phyloP scores from a whole-genome alignment of 129 eudicot species.

The Saussurea involucrata region DNA sequence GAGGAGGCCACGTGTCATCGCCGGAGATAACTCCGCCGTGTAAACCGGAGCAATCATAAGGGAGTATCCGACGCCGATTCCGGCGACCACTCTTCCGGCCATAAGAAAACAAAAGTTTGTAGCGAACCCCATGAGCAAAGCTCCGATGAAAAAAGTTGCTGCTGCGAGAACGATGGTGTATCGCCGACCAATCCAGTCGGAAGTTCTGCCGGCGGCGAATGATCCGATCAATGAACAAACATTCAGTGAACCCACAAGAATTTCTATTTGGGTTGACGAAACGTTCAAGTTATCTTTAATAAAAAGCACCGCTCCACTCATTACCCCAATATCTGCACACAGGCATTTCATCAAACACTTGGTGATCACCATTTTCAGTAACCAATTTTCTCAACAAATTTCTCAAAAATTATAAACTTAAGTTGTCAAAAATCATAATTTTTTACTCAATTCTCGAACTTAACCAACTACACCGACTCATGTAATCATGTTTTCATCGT shows the following conservation, averaged over 20 bases:
- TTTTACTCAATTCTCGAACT: neutral
- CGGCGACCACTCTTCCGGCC: conserved; percentile 79
- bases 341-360: conserved; percentile 18
- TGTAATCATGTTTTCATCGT: too few species aligned
- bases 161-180: conserved; percentile 85
- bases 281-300: conserved; percentile 59
- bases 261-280: conserved; percentile 53
- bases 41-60: conserved; percentile 93
- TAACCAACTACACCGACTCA: neutral
- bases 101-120: conserved; percentile 55
- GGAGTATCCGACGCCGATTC: conserved; percentile 86
- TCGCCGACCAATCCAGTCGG: conserved; percentile 80
- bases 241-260: conserved; percentile 68
- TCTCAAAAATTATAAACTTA: neutral
- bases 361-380: neutral
- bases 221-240: conserved; percentile 73
- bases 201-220: conserved; percentile 72
- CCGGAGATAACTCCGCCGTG: conserved; percentile 81
- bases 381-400: neutral
- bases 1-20: conserved; percentile 77
- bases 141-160: conserved; percentile 59
- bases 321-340: conserved; percentile 76
- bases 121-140: conserved; percentile 81
- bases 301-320: conserved; percentile 83
- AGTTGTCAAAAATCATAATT: neutral